These are phyloP conservation scores for Pyrenochaeta sp. DNA, from an alignment of 2,329 filamentous ascomycete species.

Conservation along the genomic window DNA sequence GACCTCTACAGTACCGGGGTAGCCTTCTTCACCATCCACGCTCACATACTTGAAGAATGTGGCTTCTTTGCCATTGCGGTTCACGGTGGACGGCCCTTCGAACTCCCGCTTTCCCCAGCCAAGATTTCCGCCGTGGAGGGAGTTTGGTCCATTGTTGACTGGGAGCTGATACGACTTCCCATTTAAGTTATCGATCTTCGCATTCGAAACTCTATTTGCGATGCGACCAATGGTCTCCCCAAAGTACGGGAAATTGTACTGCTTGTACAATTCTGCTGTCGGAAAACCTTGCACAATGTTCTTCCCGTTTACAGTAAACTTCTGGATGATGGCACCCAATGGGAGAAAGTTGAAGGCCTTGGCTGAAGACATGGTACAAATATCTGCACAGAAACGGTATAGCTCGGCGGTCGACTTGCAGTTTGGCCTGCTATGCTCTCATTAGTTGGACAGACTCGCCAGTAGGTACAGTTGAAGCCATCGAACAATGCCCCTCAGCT, in stretches of 20 bases:
- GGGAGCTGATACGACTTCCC: conserved; percentile 72
- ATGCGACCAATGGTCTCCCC: conserved; percentile 90
- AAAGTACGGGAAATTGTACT: conserved; percentile 81
- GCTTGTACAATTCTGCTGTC: conserved; percentile 75
- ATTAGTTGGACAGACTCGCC: conserved; percentile 9
- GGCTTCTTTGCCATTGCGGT: conserved; percentile 57
- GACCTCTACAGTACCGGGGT: conserved; percentile 83
- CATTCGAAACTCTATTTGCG: conserved; percentile 81
- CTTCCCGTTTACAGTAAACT: conserved; percentile 76
- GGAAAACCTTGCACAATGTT: conserved; percentile 93
- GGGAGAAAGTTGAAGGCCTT: conserved; percentile 69
- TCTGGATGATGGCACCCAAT: conserved; percentile 80
- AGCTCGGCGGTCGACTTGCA: conserved; percentile 2
- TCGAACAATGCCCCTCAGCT: conserved; percentile 2
- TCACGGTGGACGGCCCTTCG: conserved; percentile 71
- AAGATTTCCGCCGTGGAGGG: conserved; percentile 60
- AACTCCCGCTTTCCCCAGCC: conserved; percentile 87
- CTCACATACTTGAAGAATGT: conserved; percentile 65
- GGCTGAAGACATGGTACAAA: conserved; percentile 37
- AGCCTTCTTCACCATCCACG: conserved; percentile 86
- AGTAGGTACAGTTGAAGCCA: neutral
- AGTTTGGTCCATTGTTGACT: conserved; percentile 80
- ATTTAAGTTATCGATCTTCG: conserved; percentile 77
- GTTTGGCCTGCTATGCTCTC: conserved; percentile 8
- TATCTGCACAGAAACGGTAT: conserved; percentile 1